Evolutionary conservation across 495 filamentous ascomycete genomes (phyloP).

Genomic region (Physcia stellaris): DNA sequence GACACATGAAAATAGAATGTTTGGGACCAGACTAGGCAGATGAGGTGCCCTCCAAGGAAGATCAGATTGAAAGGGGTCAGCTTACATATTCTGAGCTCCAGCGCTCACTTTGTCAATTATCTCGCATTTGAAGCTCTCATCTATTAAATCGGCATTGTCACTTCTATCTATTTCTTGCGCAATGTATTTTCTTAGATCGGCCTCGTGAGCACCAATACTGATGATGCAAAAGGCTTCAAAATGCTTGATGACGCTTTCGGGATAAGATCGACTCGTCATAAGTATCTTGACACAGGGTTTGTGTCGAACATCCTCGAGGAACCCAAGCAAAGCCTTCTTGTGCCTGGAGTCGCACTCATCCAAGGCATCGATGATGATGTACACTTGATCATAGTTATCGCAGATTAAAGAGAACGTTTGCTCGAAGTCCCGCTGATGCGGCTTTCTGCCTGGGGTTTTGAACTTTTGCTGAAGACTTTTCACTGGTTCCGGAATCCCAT

Average conservation of each 20-base stretch:
- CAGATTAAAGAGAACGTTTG: neutral
- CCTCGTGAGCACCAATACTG: slow-evolving; percentile 1
- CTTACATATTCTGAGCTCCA: slow-evolving; percentile 3
- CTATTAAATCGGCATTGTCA: slow-evolving; percentile 1
- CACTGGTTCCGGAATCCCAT: neutral
- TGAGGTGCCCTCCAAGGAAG: too few relatives aligned
- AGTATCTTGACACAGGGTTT: neutral
- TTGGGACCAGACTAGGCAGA: too few relatives aligned
- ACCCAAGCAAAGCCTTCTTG: neutral
- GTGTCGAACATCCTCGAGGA: neutral
- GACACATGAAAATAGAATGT: neutral
- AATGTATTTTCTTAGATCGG: slow-evolving; percentile 3
- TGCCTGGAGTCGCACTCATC: neutral
- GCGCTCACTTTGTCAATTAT: slow-evolving; percentile 1
- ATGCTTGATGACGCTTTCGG: slow-evolving; percentile 1
- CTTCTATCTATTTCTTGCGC: slow-evolving; percentile 2
- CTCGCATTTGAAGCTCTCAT: slow-evolving; percentile 2
- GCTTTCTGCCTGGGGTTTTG: neutral
- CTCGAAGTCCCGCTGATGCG: neutral
- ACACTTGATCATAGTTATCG: neutral
- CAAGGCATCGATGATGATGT: neutral
- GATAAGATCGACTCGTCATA: slow-evolving; percentile 4
- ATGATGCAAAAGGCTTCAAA: neutral
- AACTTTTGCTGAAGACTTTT: neutral
- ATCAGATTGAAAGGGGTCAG: too few relatives aligned